These are phyloP conservation scores for Lasiodiplodia sp. DNA, from an alignment of 2,329 filamentous ascomycete species.

Conservation along the genomic window DNA sequence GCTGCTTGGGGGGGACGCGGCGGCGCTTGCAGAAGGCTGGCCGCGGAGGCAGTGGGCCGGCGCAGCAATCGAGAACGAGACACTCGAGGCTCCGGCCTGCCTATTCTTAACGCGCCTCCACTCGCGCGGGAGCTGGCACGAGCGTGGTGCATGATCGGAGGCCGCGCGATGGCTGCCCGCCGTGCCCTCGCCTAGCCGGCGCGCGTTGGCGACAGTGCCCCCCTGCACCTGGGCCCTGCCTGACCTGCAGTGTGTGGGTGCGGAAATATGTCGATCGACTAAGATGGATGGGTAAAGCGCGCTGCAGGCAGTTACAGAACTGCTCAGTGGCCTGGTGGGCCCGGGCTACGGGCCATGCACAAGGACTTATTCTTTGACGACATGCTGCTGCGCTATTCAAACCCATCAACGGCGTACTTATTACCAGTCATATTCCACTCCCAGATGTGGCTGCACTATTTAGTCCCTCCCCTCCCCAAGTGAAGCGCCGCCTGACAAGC, in stretches of 20 bases:
- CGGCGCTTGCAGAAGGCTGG: neutral
- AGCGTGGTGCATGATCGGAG: slow-evolving; percentile 28
- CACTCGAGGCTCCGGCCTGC: slow-evolving; percentile 22
- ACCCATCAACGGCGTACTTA: slow-evolving; percentile 29
- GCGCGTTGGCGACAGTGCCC: slow-evolving; percentile 12
- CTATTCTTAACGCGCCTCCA: slow-evolving; percentile 30
- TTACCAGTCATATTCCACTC: slow-evolving; percentile 30
- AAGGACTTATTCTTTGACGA: slow-evolving; percentile 31
- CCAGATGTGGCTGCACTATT: slow-evolving; percentile 29
- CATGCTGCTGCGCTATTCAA: slow-evolving; percentile 31
- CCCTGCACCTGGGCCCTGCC: slow-evolving; percentile 20
- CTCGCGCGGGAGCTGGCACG: slow-evolving; percentile 27
- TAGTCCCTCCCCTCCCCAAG: slow-evolving; percentile 26
- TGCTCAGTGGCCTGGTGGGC: slow-evolving; percentile 31
- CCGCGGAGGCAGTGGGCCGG: slow-evolving; percentile 23
- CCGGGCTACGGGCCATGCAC: slow-evolving; percentile 30
- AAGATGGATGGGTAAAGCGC: slow-evolving; percentile 25
- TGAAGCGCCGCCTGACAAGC: slow-evolving; percentile 24
- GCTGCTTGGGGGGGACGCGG: neutral
- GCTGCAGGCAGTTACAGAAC: slow-evolving; percentile 29
- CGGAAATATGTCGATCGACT: slow-evolving; percentile 29
- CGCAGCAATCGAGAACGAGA: slow-evolving; percentile 21
- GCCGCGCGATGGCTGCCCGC: slow-evolving; percentile 21
- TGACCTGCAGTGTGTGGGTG: slow-evolving; percentile 26
- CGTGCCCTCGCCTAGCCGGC: slow-evolving; percentile 26